A percentile compares a stretch with the other conserved stretches of the same genome.
These are phyloP conservation scores for Jimgerdemannia flammicorona DNA, from an alignment of 192 early-diverging fungal genomes.

Conservation along the genomic window DNA sequence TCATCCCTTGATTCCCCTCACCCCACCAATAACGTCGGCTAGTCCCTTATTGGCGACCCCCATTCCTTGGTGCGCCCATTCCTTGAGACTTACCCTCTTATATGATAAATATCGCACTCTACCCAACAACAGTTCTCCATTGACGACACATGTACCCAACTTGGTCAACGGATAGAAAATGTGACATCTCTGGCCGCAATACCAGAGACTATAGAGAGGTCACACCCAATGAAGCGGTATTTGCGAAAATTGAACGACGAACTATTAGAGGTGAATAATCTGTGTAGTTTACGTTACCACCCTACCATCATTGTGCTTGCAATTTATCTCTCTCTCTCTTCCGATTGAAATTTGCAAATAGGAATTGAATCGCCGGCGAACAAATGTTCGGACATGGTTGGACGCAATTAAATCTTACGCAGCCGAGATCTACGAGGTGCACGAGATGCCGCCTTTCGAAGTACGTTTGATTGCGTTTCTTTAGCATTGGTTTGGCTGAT, in stretches of 20 bases:
- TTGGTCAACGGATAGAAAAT: slow-evolving; percentile 27
- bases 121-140: slow-evolving; percentile 17
- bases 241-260: slow-evolving; percentile 9
- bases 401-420: slow-evolving; percentile 5
- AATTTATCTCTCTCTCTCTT: slow-evolving; percentile 3
- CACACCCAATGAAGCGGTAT: slow-evolving; percentile 1
- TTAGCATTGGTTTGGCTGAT: neutral
- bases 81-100: too few species aligned
- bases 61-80: too few species aligned
- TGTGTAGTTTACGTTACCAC: neutral
- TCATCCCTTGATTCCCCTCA: neutral
- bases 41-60: too few species aligned
- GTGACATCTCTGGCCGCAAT: slow-evolving; percentile 10
- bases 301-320: neutral
- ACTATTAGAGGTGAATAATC: neutral
- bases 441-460: slow-evolving; percentile 8
- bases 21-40: too few species aligned
- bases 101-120: too few species aligned
- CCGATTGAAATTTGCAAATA: slow-evolving; percentile 4
- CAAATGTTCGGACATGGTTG: slow-evolving; percentile 18
- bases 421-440: slow-evolving; percentile 5
- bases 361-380: slow-evolving; percentile 20
- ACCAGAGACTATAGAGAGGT: slow-evolving; percentile 9
- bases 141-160: slow-evolving; percentile 16
- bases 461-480: slow-evolving; percentile 2